Evolutionary conservation across 345 rosid genomes (phyloP).

Genomic region (Cardiospermum halicacabum): DNA sequence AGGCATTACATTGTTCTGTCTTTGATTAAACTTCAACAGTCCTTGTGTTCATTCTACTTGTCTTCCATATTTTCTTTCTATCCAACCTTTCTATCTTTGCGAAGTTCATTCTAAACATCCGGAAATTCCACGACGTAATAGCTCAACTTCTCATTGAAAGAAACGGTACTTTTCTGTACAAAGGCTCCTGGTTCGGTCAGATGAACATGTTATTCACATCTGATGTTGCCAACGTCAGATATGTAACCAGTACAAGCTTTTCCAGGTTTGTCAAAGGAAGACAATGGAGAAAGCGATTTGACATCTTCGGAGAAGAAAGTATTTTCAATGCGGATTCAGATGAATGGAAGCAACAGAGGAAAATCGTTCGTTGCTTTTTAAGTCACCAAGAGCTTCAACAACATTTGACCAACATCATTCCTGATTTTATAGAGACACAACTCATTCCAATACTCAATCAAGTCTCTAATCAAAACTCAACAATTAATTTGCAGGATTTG

Average conservation of each 20-base stretch:
- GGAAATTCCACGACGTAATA: slow-evolving; percentile 1
- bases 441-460: slow-evolving; percentile 14
- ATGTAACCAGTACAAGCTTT: slow-evolving; percentile 19
- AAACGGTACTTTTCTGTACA: not conserved
- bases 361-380: slow-evolving; percentile 7
- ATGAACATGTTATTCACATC: slow-evolving; percentile 3
- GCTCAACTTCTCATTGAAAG: not conserved
- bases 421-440: slow-evolving; percentile 3
- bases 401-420: not conserved
- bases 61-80: too few species aligned
- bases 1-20: too few species aligned
- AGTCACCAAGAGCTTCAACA: slow-evolving; percentile 1
- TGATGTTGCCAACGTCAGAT: slow-evolving; percentile 15
- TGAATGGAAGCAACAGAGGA: not conserved
- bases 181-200: slow-evolving; percentile 9
- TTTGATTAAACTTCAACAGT: too few species aligned
- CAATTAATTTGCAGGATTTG: slow-evolving; percentile 17
- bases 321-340: not conserved
- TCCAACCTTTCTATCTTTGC: too few species aligned
- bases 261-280: not conserved
- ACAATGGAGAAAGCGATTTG: not conserved
- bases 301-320: not conserved
- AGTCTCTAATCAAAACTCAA: not conserved
- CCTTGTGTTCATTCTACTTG: too few species aligned
- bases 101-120: too few species aligned